Evolutionary conservation across 2,329 filamentous ascomycete genomes (phyloP), one percentile per base, ranked within the genome.

Genomic region (Orbilia quercus): DNA sequence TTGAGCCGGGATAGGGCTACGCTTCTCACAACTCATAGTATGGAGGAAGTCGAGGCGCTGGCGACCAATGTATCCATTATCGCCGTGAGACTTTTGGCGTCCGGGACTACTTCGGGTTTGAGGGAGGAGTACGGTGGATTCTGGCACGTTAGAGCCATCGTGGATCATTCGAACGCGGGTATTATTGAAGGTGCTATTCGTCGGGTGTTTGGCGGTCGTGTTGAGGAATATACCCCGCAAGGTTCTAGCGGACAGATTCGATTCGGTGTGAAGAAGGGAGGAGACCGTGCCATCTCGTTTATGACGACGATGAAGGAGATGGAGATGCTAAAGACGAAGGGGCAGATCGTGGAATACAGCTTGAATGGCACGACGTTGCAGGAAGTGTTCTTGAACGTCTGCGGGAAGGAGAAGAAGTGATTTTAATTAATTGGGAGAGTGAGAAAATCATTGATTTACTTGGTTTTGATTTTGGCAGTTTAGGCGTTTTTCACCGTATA

Each of bases 31-130:
- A 81, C 79, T 5, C 80, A 81, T 63, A 77, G 74, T 50, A 81
- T 81, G 80, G 80, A 81, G 75, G 79, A 81, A 75, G 80, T 79
- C 0, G 79, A 80, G 50, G 78, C 79, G 18, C 74, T 81, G 3
- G 79, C 79, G 4, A 79, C 79, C 6, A 77, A 78, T 25, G 79
- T 80, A 9, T 79, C 78, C 1, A 81, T 81, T 74, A 78, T 81
- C 76, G 76, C 77, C 0, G 78, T 77, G 3, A 77, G 74, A 22
- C 77, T 81, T 72, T 76, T 81, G 1, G 79, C 79, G 2, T 75
- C 75, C 0, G 79, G 78, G 12, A 74, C 69, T 11, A 74, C 69
- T 7, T 31, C 22, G 12, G 42, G 63, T 28, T 38, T 74, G 11
- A 45, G 69, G 9, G 69, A 74, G 9, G 36, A 67, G n/a, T 74